phyloP scores from a whole-genome alignment of 75 land plant genomes.

The Sequoiadendron giganteum region DNA sequence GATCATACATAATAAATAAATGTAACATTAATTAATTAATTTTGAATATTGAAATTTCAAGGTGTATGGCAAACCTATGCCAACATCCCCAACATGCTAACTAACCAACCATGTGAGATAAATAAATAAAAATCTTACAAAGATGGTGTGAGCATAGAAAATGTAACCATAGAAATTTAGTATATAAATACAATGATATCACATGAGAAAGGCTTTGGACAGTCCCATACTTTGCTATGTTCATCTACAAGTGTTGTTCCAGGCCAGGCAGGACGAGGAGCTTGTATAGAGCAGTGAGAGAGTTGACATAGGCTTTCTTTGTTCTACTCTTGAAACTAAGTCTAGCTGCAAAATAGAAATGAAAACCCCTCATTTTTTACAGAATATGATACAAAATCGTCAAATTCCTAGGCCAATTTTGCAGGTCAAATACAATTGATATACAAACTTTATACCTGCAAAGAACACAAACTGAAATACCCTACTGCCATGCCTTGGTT shows the following conservation, averaged over 20 bases:
- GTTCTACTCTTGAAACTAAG: conserved; percentile 6
- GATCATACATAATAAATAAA: too few species aligned
- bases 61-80: too few species aligned
- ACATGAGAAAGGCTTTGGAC: conserved; percentile 96
- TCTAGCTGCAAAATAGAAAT: conserved; percentile 8
- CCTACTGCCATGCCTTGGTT: not conserved
- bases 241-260: conserved; percentile 76
- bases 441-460: not conserved
- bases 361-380: not conserved
- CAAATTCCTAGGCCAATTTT: not conserved
- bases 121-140: too few species aligned
- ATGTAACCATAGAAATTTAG: too few species aligned
- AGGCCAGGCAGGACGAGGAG: conserved; percentile 97
- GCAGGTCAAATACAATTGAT: not conserved
- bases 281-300: conserved; percentile 52
- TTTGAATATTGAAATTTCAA: too few species aligned
- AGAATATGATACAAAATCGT: not conserved
- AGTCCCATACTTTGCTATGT: conserved; percentile 61
- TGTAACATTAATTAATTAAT: too few species aligned
- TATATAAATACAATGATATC: too few species aligned
- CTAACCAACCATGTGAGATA: too few species aligned
- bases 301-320: conserved; percentile 12
- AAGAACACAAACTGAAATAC: not conserved
- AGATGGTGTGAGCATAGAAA: too few species aligned
- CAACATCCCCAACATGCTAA: too few species aligned